Percentiles rank a stretch among this genome's conserved stretches.
Evolutionary conservation across 1,139 yeast species (phyloP).

Genomic region (Geotrichum klebahnii): DNA sequence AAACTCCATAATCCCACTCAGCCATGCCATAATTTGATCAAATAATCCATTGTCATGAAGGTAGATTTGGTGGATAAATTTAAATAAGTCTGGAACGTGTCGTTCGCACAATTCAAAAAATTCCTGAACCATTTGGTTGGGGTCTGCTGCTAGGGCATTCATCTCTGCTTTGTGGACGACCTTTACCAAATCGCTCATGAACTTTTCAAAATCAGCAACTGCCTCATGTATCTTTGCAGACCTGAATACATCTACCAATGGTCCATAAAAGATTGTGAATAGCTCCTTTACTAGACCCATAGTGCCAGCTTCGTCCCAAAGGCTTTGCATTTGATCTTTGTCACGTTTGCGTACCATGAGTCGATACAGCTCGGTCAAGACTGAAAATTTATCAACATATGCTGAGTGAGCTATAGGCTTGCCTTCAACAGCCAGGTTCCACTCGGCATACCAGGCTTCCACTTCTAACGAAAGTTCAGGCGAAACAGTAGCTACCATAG

Average conservation of each 20-base stretch:
- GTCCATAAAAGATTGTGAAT: constrained; percentile 76
- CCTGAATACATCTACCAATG: constrained; percentile 70
- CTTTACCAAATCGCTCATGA: constrained; percentile 64
- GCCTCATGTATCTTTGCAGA: constrained; percentile 74
- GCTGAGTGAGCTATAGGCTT: constrained; percentile 24
- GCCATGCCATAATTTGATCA: constrained; percentile 67
- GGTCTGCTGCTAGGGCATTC: constrained; percentile 46
- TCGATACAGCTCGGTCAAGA: constrained; percentile 59
- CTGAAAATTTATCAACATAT: constrained; percentile 42
- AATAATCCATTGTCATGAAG: constrained; percentile 71
- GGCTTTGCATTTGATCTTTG: constrained; percentile 63
- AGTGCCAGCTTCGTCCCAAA: constrained; percentile 83
- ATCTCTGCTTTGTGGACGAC: constrained; percentile 51
- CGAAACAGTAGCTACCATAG: constrained; percentile 18
- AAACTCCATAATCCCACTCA: constrained; percentile 55
- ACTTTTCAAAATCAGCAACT: constrained; percentile 65
- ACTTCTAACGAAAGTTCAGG: constrained; percentile 26
- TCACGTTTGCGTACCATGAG: constrained; percentile 67
- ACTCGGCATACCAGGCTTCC: constrained; percentile 36
- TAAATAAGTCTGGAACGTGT: constrained; percentile 67
- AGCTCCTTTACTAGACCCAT: constrained; percentile 66
- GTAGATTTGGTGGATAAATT: constrained; percentile 73
- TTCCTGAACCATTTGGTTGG: constrained; percentile 58
- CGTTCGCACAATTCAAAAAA: constrained; percentile 61
- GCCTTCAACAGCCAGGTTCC: constrained; percentile 41